Base-by-base conservation (phyloP, 257 asterid species). In the Nicotiana undulata region DNA sequence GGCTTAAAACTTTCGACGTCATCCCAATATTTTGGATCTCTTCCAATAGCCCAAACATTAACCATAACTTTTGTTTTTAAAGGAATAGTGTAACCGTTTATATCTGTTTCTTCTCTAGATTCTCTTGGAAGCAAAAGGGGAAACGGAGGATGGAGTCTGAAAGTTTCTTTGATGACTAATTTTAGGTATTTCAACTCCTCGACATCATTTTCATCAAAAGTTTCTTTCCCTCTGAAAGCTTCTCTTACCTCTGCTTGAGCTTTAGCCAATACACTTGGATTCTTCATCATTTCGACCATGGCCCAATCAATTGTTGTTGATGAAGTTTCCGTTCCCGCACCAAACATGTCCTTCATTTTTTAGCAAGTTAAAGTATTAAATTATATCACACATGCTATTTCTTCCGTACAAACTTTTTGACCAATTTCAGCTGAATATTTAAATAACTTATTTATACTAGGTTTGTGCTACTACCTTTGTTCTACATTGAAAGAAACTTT, bases 31-130 rank as follows among this genome's bases (percentile, higher is more conserved):
- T 5, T 70, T 3, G 83, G 77, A 20, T 81, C 84, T 65, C 82
- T 77, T 6, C 70, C 70, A 6, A 82, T 82, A 2, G 84, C 84
- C 85, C 85, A 82, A 5, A n/a, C 76, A 9, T 81, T 75, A 31
- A 75, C 44, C 28, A 75, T 0, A 4, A 64, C 40, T 37, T 65
- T 82, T 1, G 72, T 20, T 9, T 82, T 82, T 6, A 32, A 55
- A 9, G 85, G 82, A 16, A 76, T 65, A 0, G 3, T 65, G 18
- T 64, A 64, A 15, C 63, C 79, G 7, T 32, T 37, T 37, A 82
- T 52, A 4, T 75, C 26, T 55, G 56, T 55, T 32, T 9, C 63
- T 55, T 63, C 63, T 3, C 51, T 32, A 16, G 37, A 52, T 82
- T 82, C 85, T 3, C 79, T 82, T 20, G 77, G 84, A 1, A 82